These are phyloP conservation scores for Orbilia ellipsospora DNA, from an alignment of 2,329 filamentous ascomycete species.

Conservation along the genomic window DNA sequence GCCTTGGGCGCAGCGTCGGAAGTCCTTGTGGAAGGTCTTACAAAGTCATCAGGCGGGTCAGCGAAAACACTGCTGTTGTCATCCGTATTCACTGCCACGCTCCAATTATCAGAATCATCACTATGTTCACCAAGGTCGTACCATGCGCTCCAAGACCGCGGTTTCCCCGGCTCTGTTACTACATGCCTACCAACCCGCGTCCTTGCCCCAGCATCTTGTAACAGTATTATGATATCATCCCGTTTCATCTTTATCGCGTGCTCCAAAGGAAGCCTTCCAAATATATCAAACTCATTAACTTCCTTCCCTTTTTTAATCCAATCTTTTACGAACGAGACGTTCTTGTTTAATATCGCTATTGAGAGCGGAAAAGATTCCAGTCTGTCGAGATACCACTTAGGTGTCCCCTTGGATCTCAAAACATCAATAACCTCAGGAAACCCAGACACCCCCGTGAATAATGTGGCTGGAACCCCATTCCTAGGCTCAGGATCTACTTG, in stretches of 20 bases:
- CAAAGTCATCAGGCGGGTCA: too few relatives aligned
- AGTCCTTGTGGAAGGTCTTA: too few relatives aligned
- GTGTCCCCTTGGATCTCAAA: constrained; percentile 1
- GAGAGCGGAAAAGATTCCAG: constrained; percentile 19
- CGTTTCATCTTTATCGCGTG: constrained; percentile 11
- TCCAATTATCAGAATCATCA: constrained; percentile 18
- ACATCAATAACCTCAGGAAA: constrained; percentile 15
- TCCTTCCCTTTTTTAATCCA: constrained; percentile 8
- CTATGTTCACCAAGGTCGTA: background rate
- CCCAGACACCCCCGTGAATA: constrained; percentile 17
- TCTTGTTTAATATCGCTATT: constrained; percentile 14
- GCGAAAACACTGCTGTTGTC: background rate
- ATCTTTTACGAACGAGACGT: constrained; percentile 5
- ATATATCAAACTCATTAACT: constrained; percentile 21
- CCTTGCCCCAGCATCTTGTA: constrained; percentile 21
- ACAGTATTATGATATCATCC: constrained; percentile 1
- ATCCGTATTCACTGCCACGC: constrained; percentile 4
- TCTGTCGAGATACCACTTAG: constrained; percentile 8
- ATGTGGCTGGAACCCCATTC: constrained; percentile 2
- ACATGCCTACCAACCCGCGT: background rate
- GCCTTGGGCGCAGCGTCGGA: too few relatives aligned
- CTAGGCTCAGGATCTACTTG: background rate
- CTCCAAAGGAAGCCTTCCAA: constrained; percentile 25
- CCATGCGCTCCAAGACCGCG: background rate
- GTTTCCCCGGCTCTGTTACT: background rate